Evolutionary conservation across 1,284 basidiomycete species (phyloP).

Genomic region (Blastosporella zonata): DNA sequence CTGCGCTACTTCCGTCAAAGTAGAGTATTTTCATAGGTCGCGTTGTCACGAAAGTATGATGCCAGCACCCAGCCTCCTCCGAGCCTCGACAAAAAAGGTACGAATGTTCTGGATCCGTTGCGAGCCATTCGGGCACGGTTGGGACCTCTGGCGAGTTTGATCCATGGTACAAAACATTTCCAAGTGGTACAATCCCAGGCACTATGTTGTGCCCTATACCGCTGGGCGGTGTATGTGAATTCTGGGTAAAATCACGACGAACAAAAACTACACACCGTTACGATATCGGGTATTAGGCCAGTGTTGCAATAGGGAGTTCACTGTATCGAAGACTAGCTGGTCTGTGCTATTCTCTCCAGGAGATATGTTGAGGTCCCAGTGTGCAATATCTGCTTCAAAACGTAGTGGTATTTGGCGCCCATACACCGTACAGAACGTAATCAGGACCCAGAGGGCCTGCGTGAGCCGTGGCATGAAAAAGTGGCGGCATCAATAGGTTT

Average conservation of each 20-base stretch:
- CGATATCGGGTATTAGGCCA: constrained; percentile 51
- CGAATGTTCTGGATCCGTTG: constrained; percentile 40
- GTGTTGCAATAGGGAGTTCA: constrained; percentile 42
- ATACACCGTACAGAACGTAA: not conserved
- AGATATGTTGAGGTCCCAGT: constrained; percentile 1
- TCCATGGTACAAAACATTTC: constrained; percentile 43
- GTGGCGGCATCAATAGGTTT: not conserved
- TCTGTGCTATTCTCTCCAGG: constrained; percentile 24
- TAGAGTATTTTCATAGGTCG: constrained; percentile 37
- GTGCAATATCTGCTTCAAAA: not conserved
- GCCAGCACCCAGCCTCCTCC: constrained; percentile 27
- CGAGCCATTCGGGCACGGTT: constrained; percentile 35
- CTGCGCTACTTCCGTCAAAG: constrained; percentile 39
- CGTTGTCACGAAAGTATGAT: constrained; percentile 32
- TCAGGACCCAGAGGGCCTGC: constrained; percentile 1
- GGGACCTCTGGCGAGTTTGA: constrained; percentile 25
- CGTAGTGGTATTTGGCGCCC: constrained; percentile 5
- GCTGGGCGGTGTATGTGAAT: not conserved
- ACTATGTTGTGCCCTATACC: constrained; percentile 42
- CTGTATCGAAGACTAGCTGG: constrained; percentile 41
- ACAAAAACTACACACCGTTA: constrained; percentile 32
- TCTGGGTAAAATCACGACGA: not conserved
- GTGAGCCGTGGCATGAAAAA: not conserved
- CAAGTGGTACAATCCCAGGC: constrained; percentile 36
- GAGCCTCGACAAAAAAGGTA: constrained; percentile 30